Percentiles rank a stretch among this genome's conserved stretches.
Evolutionary conservation across 495 filamentous ascomycete genomes (phyloP).

Genomic region (Platismatia glauca): DNA sequence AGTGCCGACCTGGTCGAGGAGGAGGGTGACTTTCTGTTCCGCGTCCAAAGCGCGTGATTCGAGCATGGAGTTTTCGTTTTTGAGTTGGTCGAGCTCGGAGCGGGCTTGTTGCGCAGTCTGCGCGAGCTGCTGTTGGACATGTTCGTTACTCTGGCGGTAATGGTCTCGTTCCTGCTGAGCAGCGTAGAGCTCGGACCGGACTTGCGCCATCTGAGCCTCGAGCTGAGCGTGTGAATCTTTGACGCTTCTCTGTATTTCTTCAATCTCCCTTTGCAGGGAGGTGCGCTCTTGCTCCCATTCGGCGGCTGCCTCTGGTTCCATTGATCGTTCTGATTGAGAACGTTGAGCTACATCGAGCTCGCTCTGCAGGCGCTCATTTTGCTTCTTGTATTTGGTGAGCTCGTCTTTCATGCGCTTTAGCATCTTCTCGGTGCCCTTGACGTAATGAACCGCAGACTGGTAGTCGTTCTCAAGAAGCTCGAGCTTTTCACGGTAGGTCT

Average conservation of each 20-base stretch:
- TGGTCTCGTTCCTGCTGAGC: constrained; percentile 60
- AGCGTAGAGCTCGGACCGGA: constrained; percentile 57
- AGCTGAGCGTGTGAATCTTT: constrained; percentile 54
- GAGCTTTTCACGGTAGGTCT: constrained; percentile 82
- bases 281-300: constrained; percentile 75
- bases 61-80: constrained; percentile 67
- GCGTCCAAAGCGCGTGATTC: constrained; percentile 80
- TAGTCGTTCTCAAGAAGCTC: constrained; percentile 92
- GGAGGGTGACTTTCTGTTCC: constrained; percentile 82
- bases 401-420: constrained; percentile 98
- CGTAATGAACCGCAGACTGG: constrained; percentile 98
- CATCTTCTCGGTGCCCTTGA: constrained; percentile 99
- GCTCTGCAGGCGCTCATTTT: constrained; percentile 72
- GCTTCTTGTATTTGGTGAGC: constrained; percentile 73
- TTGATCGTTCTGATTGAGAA: constrained; percentile 32
- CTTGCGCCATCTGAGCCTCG: constrained; percentile 57
- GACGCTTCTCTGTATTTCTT: constrained; percentile 56
- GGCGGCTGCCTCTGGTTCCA: constrained; percentile 37
- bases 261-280: constrained; percentile 55
- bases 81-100: constrained; percentile 68
- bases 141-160: constrained; percentile 46
- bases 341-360: constrained; percentile 55
- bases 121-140: constrained; percentile 49
- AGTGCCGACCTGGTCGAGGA: constrained; percentile 86
- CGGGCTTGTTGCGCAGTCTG: constrained; percentile 47